A percentile compares a stretch with the other conserved stretches of the same genome.
phyloP scores from a whole-genome alignment of 495 filamentous ascomycete species.

The Hypomontagnella monticulosa region DNA sequence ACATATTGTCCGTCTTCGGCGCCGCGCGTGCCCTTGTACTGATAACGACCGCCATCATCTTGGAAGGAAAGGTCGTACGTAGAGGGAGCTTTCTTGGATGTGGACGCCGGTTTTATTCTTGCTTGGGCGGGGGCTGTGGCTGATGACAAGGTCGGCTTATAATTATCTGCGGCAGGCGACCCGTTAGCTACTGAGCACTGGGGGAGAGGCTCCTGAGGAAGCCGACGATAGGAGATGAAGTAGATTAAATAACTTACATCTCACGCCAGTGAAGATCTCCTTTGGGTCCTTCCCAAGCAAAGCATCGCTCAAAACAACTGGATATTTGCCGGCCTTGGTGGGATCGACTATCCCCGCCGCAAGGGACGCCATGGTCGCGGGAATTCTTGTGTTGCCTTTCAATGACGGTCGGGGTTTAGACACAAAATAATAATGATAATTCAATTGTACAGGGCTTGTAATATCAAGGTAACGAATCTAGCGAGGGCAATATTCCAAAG shows the following conservation, averaged over 20 bases:
- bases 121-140: conserved; percentile 53
- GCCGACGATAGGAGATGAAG: background rate
- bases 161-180: conserved; percentile 56
- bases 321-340: conserved; percentile 63
- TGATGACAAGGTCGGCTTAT: conserved; percentile 60
- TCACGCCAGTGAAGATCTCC: conserved; percentile 61
- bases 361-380: conserved; percentile 39
- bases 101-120: conserved; percentile 54
- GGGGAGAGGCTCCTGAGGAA: background rate
- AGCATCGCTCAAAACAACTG: conserved; percentile 64
- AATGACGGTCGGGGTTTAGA: background rate
- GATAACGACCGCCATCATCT: conserved; percentile 58
- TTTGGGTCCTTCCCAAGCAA: conserved; percentile 62
- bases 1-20: conserved; percentile 62
- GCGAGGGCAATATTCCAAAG: too few species aligned
- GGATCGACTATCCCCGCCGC: conserved; percentile 54
- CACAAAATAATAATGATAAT: too few species aligned
- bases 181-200: conserved; percentile 12
- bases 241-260: conserved; percentile 53
- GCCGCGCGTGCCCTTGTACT: conserved; percentile 59
- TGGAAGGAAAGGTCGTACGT: conserved; percentile 59
- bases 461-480: too few species aligned
- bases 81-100: conserved; percentile 48
- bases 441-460: too few species aligned
- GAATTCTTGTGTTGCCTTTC: conserved; percentile 2